phyloP scores from a whole-genome alignment of 495 filamentous ascomycete species.

The Xylona heveae region DNA sequence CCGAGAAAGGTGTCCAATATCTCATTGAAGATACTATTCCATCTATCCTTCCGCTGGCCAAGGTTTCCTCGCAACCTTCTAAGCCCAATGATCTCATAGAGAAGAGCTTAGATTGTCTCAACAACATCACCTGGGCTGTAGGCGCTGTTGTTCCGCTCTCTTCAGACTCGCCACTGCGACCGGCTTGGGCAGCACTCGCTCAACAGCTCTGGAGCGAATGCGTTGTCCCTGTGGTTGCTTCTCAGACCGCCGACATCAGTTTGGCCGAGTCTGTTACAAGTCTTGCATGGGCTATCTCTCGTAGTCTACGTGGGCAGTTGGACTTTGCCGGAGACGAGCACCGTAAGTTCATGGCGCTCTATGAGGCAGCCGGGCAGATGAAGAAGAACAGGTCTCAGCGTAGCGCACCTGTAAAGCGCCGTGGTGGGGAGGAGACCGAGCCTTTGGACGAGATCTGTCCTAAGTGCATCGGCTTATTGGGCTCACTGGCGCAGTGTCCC shows the following conservation, averaged over 20 bases:
- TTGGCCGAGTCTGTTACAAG: slow-evolving; percentile 33
- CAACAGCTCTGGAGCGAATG: slow-evolving; percentile 28
- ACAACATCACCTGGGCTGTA: slow-evolving; percentile 40
- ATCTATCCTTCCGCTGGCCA: slow-evolving; percentile 21
- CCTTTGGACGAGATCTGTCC: slow-evolving; percentile 29
- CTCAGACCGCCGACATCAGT: slow-evolving; percentile 34
- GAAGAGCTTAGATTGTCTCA: slow-evolving; percentile 25
- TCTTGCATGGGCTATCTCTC: slow-evolving; percentile 38
- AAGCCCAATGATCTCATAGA: slow-evolving; percentile 15
- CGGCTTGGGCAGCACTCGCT: slow-evolving; percentile 25
- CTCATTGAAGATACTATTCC: slow-evolving; percentile 28
- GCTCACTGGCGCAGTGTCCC: slow-evolving; percentile 27
- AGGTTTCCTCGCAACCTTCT: slow-evolving; percentile 9
- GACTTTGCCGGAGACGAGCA: slow-evolving; percentile 25
- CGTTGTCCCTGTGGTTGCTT: slow-evolving; percentile 27
- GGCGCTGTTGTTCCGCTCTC: slow-evolving; percentile 26
- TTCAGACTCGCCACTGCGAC: slow-evolving; percentile 14
- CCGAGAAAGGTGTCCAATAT: slow-evolving; percentile 10
- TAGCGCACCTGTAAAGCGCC: neutral
- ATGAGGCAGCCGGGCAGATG: slow-evolving; percentile 29
- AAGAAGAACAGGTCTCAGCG: too few species aligned
- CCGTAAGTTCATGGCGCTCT: slow-evolving; percentile 36
- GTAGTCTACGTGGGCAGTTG: slow-evolving; percentile 23
- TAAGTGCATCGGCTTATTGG: slow-evolving; percentile 40
- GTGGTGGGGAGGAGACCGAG: slow-evolving; percentile 16